phyloP scores from a whole-genome alignment of 2,329 filamentous ascomycete genomes.

The Laburnicola sp. region DNA sequence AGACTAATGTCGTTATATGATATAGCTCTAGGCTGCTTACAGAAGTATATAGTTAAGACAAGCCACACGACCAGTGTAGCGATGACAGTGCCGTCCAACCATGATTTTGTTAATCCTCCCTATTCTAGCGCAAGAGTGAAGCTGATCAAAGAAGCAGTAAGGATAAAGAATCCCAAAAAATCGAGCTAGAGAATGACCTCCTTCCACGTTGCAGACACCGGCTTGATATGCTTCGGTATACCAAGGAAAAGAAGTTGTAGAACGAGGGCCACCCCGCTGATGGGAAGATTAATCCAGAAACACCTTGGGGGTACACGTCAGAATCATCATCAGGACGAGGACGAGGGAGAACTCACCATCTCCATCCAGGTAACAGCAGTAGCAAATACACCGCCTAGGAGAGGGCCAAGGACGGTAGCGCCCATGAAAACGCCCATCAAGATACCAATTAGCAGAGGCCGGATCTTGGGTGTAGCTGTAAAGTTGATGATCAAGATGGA shows the following conservation, averaged over 20 bases:
- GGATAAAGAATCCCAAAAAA: conserved; percentile 36
- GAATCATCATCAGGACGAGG: background rate
- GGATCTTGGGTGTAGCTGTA: conserved; percentile 43
- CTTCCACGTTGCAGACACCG: conserved; percentile 29
- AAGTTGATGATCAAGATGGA: conserved; percentile 38
- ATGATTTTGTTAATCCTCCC: conserved; percentile 47
- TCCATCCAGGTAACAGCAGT: conserved; percentile 34
- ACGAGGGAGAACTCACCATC: background rate
- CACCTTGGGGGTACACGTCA: background rate
- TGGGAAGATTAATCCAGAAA: background rate
- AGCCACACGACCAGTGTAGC: conserved; percentile 44
- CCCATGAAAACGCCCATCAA: conserved; percentile 14
- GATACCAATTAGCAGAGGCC: conserved; percentile 39
- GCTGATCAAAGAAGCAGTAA: conserved; percentile 46
- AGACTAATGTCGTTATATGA: too few species aligned
- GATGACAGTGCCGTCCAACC: conserved; percentile 44
- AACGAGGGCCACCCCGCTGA: conserved; percentile 6
- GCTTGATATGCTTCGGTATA: conserved; percentile 25
- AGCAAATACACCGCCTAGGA: conserved; percentile 45
- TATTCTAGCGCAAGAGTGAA: conserved; percentile 49
- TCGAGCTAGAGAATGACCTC: conserved; percentile 46
- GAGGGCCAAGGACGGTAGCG: conserved; percentile 42
- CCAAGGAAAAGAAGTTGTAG: conserved; percentile 27
- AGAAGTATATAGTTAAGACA: conserved; percentile 39
- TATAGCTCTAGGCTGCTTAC: too few species aligned